These are phyloP conservation scores for Neltuma alba DNA, from an alignment of 306 rosid species.

Conservation along the genomic window DNA sequence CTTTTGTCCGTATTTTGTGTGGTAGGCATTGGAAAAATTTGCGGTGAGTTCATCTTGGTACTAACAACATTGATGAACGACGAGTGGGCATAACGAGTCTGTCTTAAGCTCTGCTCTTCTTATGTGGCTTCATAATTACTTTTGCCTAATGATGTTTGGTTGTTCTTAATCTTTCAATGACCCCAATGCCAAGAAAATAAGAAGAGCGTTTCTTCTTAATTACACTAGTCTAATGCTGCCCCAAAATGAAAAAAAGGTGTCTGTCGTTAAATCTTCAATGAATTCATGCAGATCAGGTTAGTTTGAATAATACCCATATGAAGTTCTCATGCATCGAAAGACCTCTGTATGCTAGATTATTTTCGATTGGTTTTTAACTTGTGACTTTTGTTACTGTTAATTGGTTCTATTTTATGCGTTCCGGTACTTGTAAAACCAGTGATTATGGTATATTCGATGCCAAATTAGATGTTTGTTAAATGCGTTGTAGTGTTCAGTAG, in stretches of 20 bases:
- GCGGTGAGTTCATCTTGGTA: constrained; percentile 3
- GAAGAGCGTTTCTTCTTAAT: neutral
- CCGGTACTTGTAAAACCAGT: neutral
- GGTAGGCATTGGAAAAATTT: constrained; percentile 1
- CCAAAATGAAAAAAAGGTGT: neutral
- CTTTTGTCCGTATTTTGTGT: constrained; percentile 28
- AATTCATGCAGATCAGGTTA: constrained; percentile 12
- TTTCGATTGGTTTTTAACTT: constrained; percentile 24
- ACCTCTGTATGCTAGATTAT: constrained; percentile 15
- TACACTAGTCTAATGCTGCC: neutral
- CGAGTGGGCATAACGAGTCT: neutral
- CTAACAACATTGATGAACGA: constrained; percentile 19
- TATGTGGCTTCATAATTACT: neutral
- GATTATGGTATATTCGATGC: neutral
- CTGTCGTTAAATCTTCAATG: constrained; percentile 9
- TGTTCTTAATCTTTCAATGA: constrained; percentile 20
- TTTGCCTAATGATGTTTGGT: constrained; percentile 3
- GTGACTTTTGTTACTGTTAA: constrained; percentile 5
- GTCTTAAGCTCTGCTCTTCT: constrained; percentile 11
- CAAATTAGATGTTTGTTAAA: neutral
- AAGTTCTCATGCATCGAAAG: neutral
- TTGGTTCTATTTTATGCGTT: neutral
- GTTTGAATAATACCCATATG: neutral
- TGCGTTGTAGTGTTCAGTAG: neutral
- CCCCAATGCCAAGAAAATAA: neutral